Evolutionary conservation across 768 basidiomycete species (phyloP), one percentile per base, ranked within the genome.

Genomic region (Pleurotus sapidus): DNA sequence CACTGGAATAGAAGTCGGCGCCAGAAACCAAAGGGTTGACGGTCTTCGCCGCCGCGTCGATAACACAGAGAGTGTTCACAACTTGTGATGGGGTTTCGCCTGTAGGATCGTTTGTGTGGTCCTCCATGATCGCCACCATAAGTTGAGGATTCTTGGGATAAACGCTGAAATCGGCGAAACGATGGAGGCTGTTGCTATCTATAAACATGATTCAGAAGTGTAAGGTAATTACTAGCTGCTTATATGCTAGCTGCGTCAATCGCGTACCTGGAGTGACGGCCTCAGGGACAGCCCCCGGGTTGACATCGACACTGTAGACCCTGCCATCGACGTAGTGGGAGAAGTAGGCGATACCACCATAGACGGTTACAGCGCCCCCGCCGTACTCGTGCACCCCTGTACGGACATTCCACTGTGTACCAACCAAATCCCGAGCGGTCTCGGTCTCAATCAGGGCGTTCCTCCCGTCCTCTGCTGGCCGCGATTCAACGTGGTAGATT

Each of bases 361-460:
- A 70, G 1, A 82, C 83, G 17, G 80, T 75, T 1, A 83, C 84
- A 1, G 84, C 72, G 1, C 77, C 82, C 8, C 90, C 90, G 0
- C 90, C 89, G 55, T 90, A 90, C 66, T 89, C 89, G 24, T 89
- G 82, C 2, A 90, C 87, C 12, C 75, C 67, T 0, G 81, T 79
- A 34, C 81, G 75, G 4, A 75, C 82, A 65, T 80, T 87, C 72
- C 75, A 88, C 1, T 76, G 76, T 39, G 72, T 68, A 4, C 77
- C 79, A 18, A 84, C 74, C 23, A 86, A 63, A 46, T 85, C 84
- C 45, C 66, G 59, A 12, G 70, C 65, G 24, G 64, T 63, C 27
- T 69, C 54, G 0, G 77, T 75, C 18, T 75, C 68, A 23, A 87
- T 79, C 43, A 86, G 63, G 15, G 81, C 65, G 15, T 77, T 77